phyloP scores from a whole-genome alignment of 495 filamentous ascomycete species.

The Aspergillus mulundensis region DNA sequence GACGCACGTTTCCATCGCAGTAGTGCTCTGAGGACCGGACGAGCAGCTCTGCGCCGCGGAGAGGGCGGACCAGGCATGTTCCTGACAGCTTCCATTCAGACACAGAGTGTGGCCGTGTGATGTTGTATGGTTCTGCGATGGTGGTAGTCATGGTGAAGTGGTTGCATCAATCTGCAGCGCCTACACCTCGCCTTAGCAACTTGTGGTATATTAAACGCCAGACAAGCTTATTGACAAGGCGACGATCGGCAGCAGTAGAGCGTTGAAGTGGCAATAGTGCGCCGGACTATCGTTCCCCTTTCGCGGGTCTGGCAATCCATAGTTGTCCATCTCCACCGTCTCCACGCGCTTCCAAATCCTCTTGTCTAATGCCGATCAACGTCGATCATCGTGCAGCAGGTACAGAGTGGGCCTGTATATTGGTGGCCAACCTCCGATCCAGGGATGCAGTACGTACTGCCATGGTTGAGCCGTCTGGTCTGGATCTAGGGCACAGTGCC shows the following conservation, averaged over 20 bases:
- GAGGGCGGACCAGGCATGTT: not conserved
- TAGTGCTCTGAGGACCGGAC: not conserved
- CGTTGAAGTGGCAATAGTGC: not conserved
- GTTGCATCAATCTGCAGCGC: too few relatives aligned
- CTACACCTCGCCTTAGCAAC: too few relatives aligned
- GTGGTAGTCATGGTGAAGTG: not conserved
- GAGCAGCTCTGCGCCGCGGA: not conserved
- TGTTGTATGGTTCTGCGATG: not conserved
- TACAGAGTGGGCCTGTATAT: too few relatives aligned
- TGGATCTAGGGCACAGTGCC: too few relatives aligned
- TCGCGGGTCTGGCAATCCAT: not conserved
- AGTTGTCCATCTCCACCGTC: not conserved
- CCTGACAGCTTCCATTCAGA: not conserved
- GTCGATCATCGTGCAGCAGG: too few relatives aligned
- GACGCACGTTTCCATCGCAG: not conserved
- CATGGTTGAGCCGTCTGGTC: too few relatives aligned
- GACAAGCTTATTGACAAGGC: too few relatives aligned
- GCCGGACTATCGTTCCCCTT: not conserved
- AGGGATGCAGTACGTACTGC: not conserved
- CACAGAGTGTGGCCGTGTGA: not conserved
- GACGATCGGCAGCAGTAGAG: too few relatives aligned
- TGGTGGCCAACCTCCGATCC: too few relatives aligned
- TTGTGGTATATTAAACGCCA: too few relatives aligned
- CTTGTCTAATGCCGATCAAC: too few relatives aligned
- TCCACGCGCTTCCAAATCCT: not conserved